Percentiles rank a stretch among this genome's conserved stretches.
phyloP scores from a whole-genome alignment of 306 rosid genomes.

The Calophaca sinica region DNA sequence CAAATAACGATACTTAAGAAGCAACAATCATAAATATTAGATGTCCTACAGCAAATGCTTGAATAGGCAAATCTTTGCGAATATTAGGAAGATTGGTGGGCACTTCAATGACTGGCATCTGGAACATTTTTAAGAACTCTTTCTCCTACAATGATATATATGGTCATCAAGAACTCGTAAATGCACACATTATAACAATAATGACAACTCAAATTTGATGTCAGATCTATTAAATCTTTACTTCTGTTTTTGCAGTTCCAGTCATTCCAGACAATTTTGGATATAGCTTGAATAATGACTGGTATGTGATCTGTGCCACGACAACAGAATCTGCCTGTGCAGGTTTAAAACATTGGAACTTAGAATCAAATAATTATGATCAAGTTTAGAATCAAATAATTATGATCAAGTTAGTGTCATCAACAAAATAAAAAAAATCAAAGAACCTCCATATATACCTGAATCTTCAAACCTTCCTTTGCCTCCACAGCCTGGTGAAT shows the following conservation, averaged over 20 bases:
- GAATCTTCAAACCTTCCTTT: slow-evolving; percentile 94
- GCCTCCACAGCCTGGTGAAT: slow-evolving; percentile 99
- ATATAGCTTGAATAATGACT: slow-evolving; percentile 94
- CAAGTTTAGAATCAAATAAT: slow-evolving; percentile 45
- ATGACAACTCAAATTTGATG: slow-evolving; percentile 43
- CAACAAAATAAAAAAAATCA: slow-evolving; percentile 35
- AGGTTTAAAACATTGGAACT: slow-evolving; percentile 46
- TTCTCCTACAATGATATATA: slow-evolving; percentile 75
- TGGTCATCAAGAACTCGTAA: slow-evolving; percentile 43
- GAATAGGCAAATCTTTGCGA: slow-evolving; percentile 92
- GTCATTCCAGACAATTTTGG: slow-evolving; percentile 99
- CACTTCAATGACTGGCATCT: slow-evolving; percentile 92
- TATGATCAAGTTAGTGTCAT: slow-evolving; percentile 23
- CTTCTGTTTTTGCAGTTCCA: slow-evolving; percentile 99
- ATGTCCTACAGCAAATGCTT: slow-evolving; percentile 91
- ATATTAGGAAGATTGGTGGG: slow-evolving; percentile 94
- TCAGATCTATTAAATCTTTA: slow-evolving; percentile 48
- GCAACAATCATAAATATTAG: slow-evolving; percentile 26
- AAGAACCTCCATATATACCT: slow-evolving; percentile 60
- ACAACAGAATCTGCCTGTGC: slow-evolving; percentile 95
- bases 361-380: slow-evolving; percentile 44
- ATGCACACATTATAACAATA: slow-evolving; percentile 33
- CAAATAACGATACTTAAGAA: slow-evolving; percentile 34
- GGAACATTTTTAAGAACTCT: slow-evolving; percentile 96
- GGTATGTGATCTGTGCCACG: slow-evolving; percentile 98